phyloP scores from a whole-genome alignment of 306 rosid genomes.

The Fragaria iinumae region DNA sequence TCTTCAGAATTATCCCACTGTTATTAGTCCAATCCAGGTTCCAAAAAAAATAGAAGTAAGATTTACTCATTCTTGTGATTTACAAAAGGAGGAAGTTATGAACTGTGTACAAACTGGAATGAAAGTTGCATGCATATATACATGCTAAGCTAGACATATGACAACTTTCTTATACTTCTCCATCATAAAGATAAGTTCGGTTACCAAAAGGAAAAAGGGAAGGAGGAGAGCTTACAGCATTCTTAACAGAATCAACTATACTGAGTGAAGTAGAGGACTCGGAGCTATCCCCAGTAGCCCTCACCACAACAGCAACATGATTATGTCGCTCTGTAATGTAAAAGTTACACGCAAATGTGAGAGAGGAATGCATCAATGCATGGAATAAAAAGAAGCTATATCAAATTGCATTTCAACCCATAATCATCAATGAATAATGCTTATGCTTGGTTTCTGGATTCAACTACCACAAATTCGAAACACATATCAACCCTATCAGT shows the following conservation, averaged over 20 bases:
- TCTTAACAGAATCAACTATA: slow-evolving; percentile 67
- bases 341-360: slow-evolving; percentile 10
- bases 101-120: background rate
- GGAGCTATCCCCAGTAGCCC: slow-evolving; percentile 65
- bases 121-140: slow-evolving; percentile 1
- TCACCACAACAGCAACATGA: slow-evolving; percentile 41
- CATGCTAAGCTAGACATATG: background rate
- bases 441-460: background rate
- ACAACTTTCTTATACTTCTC: background rate
- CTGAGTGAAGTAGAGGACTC: slow-evolving; percentile 73
- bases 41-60: background rate
- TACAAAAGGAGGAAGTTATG: background rate
- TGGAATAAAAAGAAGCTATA: background rate
- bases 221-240: slow-evolving; percentile 60
- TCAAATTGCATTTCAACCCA: background rate
- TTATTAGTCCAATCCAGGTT: slow-evolving; percentile 24
- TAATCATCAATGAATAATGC: background rate
- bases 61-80: background rate
- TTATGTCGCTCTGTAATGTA: slow-evolving; percentile 45
- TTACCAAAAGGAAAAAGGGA: slow-evolving; percentile 7
- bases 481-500: background rate
- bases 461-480: background rate
- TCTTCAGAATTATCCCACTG: slow-evolving; percentile 83
- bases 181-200: background rate
- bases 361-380: slow-evolving; percentile 1